Percentiles rank a stretch among this genome's conserved stretches.
These are phyloP conservation scores for Torrubiellomyces zombiae DNA, from an alignment of 2,329 filamentous ascomycete genomes.

Conservation along the genomic window DNA sequence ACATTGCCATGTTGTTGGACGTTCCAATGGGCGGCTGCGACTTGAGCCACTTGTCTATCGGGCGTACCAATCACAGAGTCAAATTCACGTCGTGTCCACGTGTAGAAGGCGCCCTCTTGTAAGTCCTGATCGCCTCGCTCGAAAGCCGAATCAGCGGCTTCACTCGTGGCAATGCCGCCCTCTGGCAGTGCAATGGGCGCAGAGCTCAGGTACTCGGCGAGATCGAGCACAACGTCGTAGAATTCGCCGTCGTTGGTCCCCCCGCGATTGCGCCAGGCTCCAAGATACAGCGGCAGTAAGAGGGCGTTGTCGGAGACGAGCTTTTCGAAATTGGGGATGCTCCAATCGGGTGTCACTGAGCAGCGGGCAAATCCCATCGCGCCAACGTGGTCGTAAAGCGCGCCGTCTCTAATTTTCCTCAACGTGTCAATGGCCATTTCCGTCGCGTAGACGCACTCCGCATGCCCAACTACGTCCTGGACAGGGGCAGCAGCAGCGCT, in stretches of 20 bases:
- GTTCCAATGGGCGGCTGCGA: slow-evolving; percentile 73
- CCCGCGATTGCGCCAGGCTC: slow-evolving; percentile 54
- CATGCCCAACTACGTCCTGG: slow-evolving; percentile 69
- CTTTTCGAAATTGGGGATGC: slow-evolving; percentile 91
- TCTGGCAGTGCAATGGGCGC: slow-evolving; percentile 46
- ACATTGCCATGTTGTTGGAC: slow-evolving; percentile 78
- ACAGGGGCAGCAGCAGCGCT: slow-evolving; percentile 55
- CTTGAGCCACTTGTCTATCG: slow-evolving; percentile 43
- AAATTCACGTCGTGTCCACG: slow-evolving; percentile 84
- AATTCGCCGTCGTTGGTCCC: slow-evolving; percentile 48
- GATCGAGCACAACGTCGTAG: slow-evolving; percentile 60
- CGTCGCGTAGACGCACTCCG: slow-evolving; percentile 56
- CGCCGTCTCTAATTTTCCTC: slow-evolving; percentile 47
- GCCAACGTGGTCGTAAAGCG: slow-evolving; percentile 38
- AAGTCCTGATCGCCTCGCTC: slow-evolving; percentile 62
- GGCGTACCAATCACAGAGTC: slow-evolving; percentile 45
- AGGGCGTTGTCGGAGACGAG: slow-evolving; percentile 89
- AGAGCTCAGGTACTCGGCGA: slow-evolving; percentile 72
- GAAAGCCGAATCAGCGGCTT: slow-evolving; percentile 75
- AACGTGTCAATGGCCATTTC: slow-evolving; percentile 71
- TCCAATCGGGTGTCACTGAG: slow-evolving; percentile 84
- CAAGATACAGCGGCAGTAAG: slow-evolving; percentile 66
- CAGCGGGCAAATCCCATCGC: slow-evolving; percentile 49
- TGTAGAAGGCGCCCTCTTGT: slow-evolving; percentile 82
- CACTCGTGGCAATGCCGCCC: slow-evolving; percentile 74